Base-by-base conservation (phyloP, 176 grass and related monocot species). In the Coix lacrymajobi region DNA sequence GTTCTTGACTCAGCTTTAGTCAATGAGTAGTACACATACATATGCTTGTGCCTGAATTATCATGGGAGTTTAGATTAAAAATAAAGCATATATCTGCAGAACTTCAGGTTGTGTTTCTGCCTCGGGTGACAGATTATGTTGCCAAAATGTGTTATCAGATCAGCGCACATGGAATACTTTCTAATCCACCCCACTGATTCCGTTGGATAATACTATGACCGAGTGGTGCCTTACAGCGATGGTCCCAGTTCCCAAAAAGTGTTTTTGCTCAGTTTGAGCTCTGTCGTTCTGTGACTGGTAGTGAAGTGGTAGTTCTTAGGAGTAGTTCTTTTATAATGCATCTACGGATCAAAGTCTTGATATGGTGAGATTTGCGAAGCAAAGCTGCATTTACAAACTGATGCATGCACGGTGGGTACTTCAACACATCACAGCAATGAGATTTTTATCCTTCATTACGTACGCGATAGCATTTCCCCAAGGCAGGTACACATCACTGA, bases 71-170 rank as follows among this genome's bases (percentile, higher is more conserved):
- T 24, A 37, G 66, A 20, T 49, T 19, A 49, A 49, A 49, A 49
- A n/a, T n/a, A 49, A 19, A 19, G 1, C 45, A 48, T 48, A 19
- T 49, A 49, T 49, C 11, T 54, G 68, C 44, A 24, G 56, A 46
- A 28, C 62, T 89, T 71, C 77, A 64, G 83, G 15, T 57, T 71
- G 33, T 77, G 72, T 54, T 54, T 76, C 41, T 76, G 43, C 87
- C 17, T 71, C 16, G 10, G 64, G 64, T 13, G 68, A 77, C 69
- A 84, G 54, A 81, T 71, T 45, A 56, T 72, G 43, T 85, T 41
- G 34, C 13, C 14, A 22, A 76, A 16, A 9, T 71, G 43, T 45
- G 43, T 45, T 12, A 79, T n/a, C 46, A 80, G 71, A 85, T 62
- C 26, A 79, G 29, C 62, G 70, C 40, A 39, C 51, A 49, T 19